phyloP scores from a whole-genome alignment of 805 yeast genomes.

The Peterozyma xylosa region DNA sequence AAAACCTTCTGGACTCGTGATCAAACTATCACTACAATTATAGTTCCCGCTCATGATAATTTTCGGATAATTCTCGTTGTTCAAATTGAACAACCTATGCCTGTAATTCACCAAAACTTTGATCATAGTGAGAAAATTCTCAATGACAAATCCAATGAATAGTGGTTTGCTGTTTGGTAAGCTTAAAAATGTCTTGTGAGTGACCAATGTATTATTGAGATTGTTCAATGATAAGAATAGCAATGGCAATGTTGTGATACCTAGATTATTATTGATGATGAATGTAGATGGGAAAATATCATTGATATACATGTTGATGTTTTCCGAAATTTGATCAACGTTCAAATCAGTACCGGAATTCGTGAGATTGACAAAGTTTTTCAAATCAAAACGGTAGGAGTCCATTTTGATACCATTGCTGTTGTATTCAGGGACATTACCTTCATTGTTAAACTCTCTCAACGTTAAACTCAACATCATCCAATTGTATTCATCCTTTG shows the following conservation, averaged over 20 bases:
- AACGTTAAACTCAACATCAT: slow-evolving; percentile 34
- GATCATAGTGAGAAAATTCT: slow-evolving; percentile 36
- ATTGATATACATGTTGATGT: slow-evolving; percentile 14
- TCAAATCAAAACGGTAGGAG: slow-evolving; percentile 5
- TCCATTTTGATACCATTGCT: background rate
- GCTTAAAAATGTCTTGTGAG: slow-evolving; percentile 19
- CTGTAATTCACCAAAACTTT: slow-evolving; percentile 31
- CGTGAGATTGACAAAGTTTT: slow-evolving; percentile 7
- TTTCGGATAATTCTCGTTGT: slow-evolving; percentile 16
- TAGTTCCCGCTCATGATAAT: slow-evolving; percentile 4
- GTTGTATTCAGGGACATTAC: slow-evolving; percentile 9
- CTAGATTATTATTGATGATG: slow-evolving; percentile 43
- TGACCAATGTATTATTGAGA: slow-evolving; percentile 18
- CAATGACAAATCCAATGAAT: slow-evolving; percentile 31
- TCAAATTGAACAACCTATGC: slow-evolving; percentile 15
- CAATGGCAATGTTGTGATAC: slow-evolving; percentile 42
- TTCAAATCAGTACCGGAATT: slow-evolving; percentile 7
- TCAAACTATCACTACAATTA: slow-evolving; percentile 14
- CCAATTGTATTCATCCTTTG: slow-evolving; percentile 34
- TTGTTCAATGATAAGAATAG: slow-evolving; percentile 27
- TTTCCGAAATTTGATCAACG: slow-evolving; percentile 14
- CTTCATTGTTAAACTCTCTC: slow-evolving; percentile 32
- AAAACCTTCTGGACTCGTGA: slow-evolving; percentile 7
- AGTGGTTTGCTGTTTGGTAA: slow-evolving; percentile 25
- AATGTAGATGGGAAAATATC: slow-evolving; percentile 16